Evolutionary conservation across 495 filamentous ascomycete genomes (phyloP), one percentile per base, ranked within the genome.

Genomic region (Aspergillus sparsus): DNA sequence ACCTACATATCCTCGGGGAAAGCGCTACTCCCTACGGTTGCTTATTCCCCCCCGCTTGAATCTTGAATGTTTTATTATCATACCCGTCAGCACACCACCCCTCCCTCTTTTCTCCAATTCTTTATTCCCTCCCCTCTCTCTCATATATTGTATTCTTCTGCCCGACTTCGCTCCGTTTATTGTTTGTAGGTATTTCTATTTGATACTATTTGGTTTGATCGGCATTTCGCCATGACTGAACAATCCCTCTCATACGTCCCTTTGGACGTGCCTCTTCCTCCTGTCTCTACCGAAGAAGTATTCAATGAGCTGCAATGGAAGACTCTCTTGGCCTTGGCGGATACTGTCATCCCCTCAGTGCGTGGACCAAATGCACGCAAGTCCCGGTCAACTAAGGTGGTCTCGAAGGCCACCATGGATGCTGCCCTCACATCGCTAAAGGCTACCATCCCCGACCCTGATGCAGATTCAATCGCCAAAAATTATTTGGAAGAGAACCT

Each of bases 291-390:
- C 10, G 61, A 68, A 21, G 63, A 73, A 9, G 69, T 78, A 57
- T 82, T 83, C 57, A 77, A 73, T 0, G 71, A 76, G 16, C 34
- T 71, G 1, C 84, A 87, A 75, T 87, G 84, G 84, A 74, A 62
- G 3, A 85, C 77, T 0, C 70, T 87, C 3, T 70, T 85, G 62
- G 74, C 82, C 0, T 69, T 87, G 6, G 78, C 79, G 33, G 83
- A 86, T 60, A 76, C 82, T 0, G 66, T 85, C 33, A 75, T 87
- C 27, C 82, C 83, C 6, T 79, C 78, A 0, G 76, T 86, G 55
- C 72, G 71, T 41, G 66, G 73, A 41, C 49, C 69, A 27, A 62
- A 63, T 15, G 58, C 62, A 6, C 37, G 60, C 49, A 66, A 67
- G 56, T 71, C 69, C 44, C 51, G 61, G 0, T 57, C 63, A 0